Conservation (phyloP, 257 asterid genomes). For the Dorcoceras hygrometricum region DNA sequence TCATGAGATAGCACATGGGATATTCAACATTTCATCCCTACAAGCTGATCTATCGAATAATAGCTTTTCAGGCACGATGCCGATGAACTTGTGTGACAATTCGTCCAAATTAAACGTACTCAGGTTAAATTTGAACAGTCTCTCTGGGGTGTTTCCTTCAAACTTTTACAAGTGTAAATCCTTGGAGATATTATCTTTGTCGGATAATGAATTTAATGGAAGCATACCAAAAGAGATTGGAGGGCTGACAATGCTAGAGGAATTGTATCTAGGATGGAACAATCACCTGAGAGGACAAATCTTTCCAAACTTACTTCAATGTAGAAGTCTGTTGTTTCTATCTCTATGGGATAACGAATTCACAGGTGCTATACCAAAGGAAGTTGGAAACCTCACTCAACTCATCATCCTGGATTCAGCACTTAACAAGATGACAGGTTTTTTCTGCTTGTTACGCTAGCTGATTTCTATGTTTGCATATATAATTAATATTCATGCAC, state of each 20-base stretch:
- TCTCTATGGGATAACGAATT: conserved; percentile 20
- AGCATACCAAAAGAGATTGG: background rate
- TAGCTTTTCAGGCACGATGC: too few species aligned
- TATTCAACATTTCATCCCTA: too few species aligned
- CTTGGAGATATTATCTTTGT: background rate
- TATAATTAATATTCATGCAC: too few species aligned
- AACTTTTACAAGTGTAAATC: background rate
- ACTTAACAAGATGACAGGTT: too few species aligned
- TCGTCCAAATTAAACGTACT: background rate
- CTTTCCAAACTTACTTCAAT: conserved; percentile 23
- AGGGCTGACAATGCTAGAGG: background rate
- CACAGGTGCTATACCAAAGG: conserved; percentile 25
- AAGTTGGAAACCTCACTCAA: background rate
- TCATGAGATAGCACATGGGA: too few species aligned
- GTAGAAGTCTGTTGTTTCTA: conserved; percentile 19
- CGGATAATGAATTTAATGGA: background rate
- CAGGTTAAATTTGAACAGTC: background rate
- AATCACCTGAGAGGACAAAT: conserved; percentile 10
- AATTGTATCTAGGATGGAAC: background rate
- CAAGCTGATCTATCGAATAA: too few species aligned
- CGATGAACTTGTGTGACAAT: too few species aligned
- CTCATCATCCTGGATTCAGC: too few species aligned
- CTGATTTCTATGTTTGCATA: too few species aligned
- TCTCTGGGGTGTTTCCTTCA: background rate
- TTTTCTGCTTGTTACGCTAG: too few species aligned